Evolutionary conservation across 2,329 filamentous ascomycete genomes (phyloP).

Genomic region (Fusarium drepaniforme): DNA sequence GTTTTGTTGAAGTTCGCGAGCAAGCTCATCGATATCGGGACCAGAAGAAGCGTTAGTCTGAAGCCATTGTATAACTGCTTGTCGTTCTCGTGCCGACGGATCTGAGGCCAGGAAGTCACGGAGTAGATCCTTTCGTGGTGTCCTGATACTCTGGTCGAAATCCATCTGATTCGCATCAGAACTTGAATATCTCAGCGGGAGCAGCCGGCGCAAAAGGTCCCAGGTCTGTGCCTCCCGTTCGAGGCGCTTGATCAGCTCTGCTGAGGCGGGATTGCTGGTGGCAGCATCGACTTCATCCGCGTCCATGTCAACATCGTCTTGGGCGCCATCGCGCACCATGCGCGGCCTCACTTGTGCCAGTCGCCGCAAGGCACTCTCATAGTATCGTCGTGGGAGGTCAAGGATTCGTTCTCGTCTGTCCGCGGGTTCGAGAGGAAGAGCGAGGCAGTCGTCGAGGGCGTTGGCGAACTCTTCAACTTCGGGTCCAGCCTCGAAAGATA

Average conservation of each 20-base stretch:
- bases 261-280: constrained; percentile 40
- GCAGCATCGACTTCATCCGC: constrained; percentile 62
- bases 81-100: constrained; percentile 80
- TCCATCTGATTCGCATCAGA: constrained; percentile 46
- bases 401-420: constrained; percentile 76
- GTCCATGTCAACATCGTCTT: constrained; percentile 68
- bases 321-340: constrained; percentile 44
- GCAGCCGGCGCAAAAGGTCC: constrained; percentile 83
- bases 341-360: constrained; percentile 48
- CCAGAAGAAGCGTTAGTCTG: constrained; percentile 80
- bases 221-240: constrained; percentile 91
- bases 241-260: constrained; percentile 62
- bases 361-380: constrained; percentile 61
- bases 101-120: constrained; percentile 81
- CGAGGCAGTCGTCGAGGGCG: constrained; percentile 80
- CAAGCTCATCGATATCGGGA: constrained; percentile 80
- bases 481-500: constrained; percentile 64
- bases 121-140: constrained; percentile 60
- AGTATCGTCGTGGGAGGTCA: constrained; percentile 69
- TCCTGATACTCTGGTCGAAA: constrained; percentile 24
- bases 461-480: constrained; percentile 92
- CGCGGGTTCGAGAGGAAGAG: constrained; percentile 58
- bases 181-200: constrained; percentile 74
- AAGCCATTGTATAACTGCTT: constrained; percentile 86
- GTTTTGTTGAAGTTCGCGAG: constrained; percentile 79